phyloP scores from a whole-genome alignment of 2,329 filamentous ascomycete genomes.

The Dissoconium aciculare region DNA sequence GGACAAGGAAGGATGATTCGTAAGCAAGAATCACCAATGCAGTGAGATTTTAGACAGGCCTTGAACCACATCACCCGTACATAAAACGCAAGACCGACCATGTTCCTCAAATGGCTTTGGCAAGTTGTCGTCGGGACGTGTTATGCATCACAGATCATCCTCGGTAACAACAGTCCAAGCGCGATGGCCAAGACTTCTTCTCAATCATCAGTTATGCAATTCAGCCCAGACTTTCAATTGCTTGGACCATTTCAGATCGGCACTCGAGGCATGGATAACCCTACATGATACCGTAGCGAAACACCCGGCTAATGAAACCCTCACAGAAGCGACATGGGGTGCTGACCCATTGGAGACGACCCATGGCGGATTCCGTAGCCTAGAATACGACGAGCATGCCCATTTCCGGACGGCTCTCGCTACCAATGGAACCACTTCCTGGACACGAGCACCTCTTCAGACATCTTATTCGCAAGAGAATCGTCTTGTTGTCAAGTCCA shows the following conservation, averaged over 20 bases:
- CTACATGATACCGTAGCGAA: too few relatives aligned
- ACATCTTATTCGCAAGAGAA: conserved; percentile 17
- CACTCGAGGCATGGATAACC: conserved; percentile 36
- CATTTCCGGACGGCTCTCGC: conserved; percentile 38
- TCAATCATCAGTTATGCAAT: too few relatives aligned
- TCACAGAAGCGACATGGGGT: conserved; percentile 42
- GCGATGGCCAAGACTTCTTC: too few relatives aligned
- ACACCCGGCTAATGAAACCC: background rate
- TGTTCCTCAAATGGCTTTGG: too few relatives aligned
- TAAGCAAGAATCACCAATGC: too few relatives aligned
- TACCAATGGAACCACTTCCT: conserved; percentile 35
- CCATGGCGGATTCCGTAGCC: conserved; percentile 36
- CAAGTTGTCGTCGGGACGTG: too few relatives aligned
- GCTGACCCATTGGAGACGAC: conserved; percentile 43
- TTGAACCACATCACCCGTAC: too few relatives aligned
- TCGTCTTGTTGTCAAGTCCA: conserved; percentile 25
- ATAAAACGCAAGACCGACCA: too few relatives aligned
- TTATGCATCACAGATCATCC: too few relatives aligned
- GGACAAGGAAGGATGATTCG: too few relatives aligned
- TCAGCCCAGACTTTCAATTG: conserved; percentile 39
- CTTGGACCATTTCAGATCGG: conserved; percentile 45
- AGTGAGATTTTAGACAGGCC: too few relatives aligned
- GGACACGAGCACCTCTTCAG: conserved; percentile 30
- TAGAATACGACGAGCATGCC: conserved; percentile 29
- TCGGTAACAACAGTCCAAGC: too few relatives aligned